Evolutionary conservation across 169 alveolate genomes (phyloP), one percentile per base, ranked within the genome.

Genomic region (Cytauxzoon felis): DNA sequence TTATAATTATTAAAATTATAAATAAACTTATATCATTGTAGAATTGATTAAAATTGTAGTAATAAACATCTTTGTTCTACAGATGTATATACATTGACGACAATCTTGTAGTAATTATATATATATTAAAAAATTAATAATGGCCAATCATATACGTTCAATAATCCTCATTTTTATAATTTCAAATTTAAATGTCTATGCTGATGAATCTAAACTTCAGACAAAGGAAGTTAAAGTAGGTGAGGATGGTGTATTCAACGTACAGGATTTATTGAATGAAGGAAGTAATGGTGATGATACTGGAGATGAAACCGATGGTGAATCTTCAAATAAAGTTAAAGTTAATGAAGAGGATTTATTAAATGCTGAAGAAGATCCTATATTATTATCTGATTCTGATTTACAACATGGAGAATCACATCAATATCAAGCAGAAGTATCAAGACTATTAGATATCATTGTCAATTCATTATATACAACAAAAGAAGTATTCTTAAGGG

Each of bases 371-470:
- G 83, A 61, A n/a, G 83, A 73, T 29, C n/a, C 54, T 9, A 56
- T 51, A 13, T 53, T 59, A 24, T 53, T 73, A 26, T 60, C 81
- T 7, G 69, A 59, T 30, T 73, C 58, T 1, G 78, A 76, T 19
- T n/a, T 76, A 61, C 53, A 43, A 45, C 49, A 61, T 27, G 76
- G 84, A 5, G 96, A 92, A 64, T 81, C 81, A 40, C 91, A 88
- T 48, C 62, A 67, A 34, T 82, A 95, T 84, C 95, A 95, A 75
- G 98, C 99, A 3, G 99, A 98, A 70, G 99, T 96, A 19, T 92
- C 98, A 21, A 88, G 99, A 33, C 78, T 98, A 78, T 93, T 98
- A 98, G 99, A 98, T 80, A 97, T 98, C 48, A 95, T 98, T 62
- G 97, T 98, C 45, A 97, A 98, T 90, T 95, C 99, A 13, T 90